Percentiles rank a stretch among this genome's conserved stretches.
phyloP scores from a whole-genome alignment of 2,329 filamentous ascomycete genomes.

The Phaeosphaeria sp. region DNA sequence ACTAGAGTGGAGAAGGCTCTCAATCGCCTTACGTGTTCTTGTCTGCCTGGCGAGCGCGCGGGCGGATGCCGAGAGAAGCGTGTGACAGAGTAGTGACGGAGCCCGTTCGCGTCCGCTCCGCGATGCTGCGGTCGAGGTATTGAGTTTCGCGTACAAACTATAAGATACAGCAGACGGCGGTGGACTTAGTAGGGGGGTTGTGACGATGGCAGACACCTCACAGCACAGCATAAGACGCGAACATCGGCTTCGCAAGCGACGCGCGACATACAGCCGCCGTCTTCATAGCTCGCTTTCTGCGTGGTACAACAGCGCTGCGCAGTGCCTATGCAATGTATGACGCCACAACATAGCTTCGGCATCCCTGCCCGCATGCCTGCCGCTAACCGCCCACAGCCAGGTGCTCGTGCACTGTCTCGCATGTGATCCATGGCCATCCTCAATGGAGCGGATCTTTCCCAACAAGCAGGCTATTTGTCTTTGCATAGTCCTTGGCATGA shows the following conservation, averaged over 20 bases:
- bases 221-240: background rate
- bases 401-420: constrained; percentile 5
- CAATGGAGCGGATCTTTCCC: constrained; percentile 4
- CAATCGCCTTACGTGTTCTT: constrained; percentile 5
- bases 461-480: constrained; percentile 1
- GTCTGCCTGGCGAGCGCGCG: constrained; percentile 5
- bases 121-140: constrained; percentile 5
- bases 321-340: constrained; percentile 1
- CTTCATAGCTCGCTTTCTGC: background rate
- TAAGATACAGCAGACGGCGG: background rate
- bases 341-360: background rate
- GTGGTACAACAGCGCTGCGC: background rate
- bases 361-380: background rate
- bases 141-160: too few relatives aligned
- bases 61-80: background rate
- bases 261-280: background rate
- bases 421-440: constrained; percentile 5
- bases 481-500: too few relatives aligned
- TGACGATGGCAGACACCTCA: background rate
- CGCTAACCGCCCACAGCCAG: constrained; percentile 3
- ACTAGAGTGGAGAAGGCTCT: background rate
- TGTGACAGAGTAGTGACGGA: constrained; percentile 13
- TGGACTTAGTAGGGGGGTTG: background rate
- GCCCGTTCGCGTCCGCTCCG: background rate
- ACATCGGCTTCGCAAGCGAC: background rate